Base-by-base conservation (phyloP, 164 flowering plant genomes). In the Tinospora cordifolia region DNA sequence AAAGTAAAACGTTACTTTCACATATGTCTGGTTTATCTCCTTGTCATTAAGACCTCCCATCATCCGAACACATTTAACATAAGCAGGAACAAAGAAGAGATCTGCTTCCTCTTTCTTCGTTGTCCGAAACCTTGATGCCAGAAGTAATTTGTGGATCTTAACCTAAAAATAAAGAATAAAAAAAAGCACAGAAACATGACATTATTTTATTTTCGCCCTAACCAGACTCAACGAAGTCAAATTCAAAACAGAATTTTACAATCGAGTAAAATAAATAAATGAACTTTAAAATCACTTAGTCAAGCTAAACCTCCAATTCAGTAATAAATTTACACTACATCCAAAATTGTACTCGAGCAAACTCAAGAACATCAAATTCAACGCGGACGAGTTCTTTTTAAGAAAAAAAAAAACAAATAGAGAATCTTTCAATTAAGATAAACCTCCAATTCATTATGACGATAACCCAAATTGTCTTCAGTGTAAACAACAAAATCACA, bases 51-150 rank as follows among this genome's bases (percentile, higher is more conserved):
- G 80, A 67, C 96, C 98, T 40, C 97, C 98, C 89, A 80, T 83
- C 96, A 92, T 87, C 58, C 93, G 79, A 30, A 88, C 94, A 79
- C 99, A 94, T 78, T 94, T 94, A 4, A 77, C 87, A 82, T 94
- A 94, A 25, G 90, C 68, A 0, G 99, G 99, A 66, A 90, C 98
- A 70, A 94, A 94, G 86, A 94, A 92, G 22, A 94, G 77, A 82
- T 94, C 93, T 4, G 98, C 98, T 66, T 89, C 90, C 73, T 86
- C 90, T 83, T 94, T 94, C 74, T 81, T 86, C 69, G 62, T 65
- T 7, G 98, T 89, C 71, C 96, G 80, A 66, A 84, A 87, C 74
- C 82, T 84, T 6, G 97, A 94, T 65, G 81, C 57, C 19, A 90
- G 80, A 14, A 94, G 82, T 68, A 88, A 58, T 75, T 65, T 83